Conservation (phyloP, 2,329 filamentous ascomycete genomes). For the Pseudogymnoascus sp. region DNA sequence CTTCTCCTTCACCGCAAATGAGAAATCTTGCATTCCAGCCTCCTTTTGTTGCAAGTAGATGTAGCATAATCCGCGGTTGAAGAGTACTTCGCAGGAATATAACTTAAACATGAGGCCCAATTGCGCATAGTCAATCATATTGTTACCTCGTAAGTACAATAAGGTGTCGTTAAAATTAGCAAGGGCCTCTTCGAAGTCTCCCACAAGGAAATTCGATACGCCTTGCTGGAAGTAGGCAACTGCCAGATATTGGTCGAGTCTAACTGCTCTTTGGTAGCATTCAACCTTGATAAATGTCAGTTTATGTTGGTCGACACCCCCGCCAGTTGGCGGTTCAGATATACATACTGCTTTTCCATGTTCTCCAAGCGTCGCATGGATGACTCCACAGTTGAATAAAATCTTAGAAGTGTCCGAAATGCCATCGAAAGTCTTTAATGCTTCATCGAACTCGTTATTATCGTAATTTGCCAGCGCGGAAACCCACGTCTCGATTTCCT, state of each 20-base stretch:
- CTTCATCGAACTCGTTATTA: slow-evolving; percentile 93
- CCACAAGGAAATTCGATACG: slow-evolving; percentile 93
- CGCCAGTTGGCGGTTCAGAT: neutral
- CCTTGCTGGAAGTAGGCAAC: slow-evolving; percentile 98
- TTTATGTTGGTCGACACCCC: slow-evolving; percentile 17
- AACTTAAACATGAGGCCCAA: slow-evolving; percentile 91
- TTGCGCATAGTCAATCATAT: slow-evolving; percentile 96
- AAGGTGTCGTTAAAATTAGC: slow-evolving; percentile 99
- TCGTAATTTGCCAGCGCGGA: slow-evolving; percentile 85
- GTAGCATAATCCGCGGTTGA: slow-evolving; percentile 95
- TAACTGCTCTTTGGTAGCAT: slow-evolving; percentile 86
- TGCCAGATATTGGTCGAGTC: slow-evolving; percentile 88
- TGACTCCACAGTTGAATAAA: slow-evolving; percentile 95
- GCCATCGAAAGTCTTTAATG: slow-evolving; percentile 72
- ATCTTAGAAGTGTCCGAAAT: slow-evolving; percentile 98
- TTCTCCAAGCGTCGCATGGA: slow-evolving; percentile 91
- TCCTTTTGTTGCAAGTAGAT: slow-evolving; percentile 93
- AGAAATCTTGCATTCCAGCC: slow-evolving; percentile 81
- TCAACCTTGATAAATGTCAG: slow-evolving; percentile 60
- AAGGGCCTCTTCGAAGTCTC: slow-evolving; percentile 93
- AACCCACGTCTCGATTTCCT: slow-evolving; percentile 99
- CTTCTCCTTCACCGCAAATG: slow-evolving; percentile 90
- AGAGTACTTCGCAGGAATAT: slow-evolving; percentile 94
- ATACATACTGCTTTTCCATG: slow-evolving; percentile 84
- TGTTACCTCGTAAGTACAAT: slow-evolving; percentile 88